Percentiles rank a stretch among this genome's conserved stretches.
Evolutionary conservation across 108 stramenopile species (phyloP).

Genomic region (Discostella pseudostelligera): DNA sequence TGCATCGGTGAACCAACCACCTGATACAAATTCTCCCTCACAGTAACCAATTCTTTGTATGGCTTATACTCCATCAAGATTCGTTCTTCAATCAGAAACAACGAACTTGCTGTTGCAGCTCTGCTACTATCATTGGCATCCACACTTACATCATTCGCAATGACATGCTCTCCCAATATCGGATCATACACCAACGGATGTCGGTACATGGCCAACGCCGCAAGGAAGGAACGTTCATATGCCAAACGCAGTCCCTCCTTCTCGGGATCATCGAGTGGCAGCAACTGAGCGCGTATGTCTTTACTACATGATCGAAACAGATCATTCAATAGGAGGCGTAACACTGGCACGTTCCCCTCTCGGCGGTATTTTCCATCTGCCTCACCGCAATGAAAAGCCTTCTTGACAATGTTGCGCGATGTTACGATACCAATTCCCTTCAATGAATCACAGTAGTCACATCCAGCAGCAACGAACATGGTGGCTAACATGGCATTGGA

Average conservation of each 20-base stretch:
- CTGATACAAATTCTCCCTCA: constrained; percentile 37
- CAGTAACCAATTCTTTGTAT: constrained; percentile 55
- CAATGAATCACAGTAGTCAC: constrained; percentile 89
- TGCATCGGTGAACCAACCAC: constrained; percentile 49
- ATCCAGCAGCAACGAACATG: constrained; percentile 93
- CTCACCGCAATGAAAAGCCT: constrained; percentile 18
- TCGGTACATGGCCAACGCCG: constrained; percentile 85
- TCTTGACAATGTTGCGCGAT: constrained; percentile 69
- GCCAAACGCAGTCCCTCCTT: constrained; percentile 50
- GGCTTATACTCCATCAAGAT: constrained; percentile 57
- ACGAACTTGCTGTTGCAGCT: not conserved
- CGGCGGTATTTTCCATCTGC: not conserved
- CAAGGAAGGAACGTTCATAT: constrained; percentile 77
- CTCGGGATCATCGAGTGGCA: constrained; percentile 30
- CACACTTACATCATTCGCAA: constrained; percentile 42
- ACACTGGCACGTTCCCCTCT: constrained; percentile 14
- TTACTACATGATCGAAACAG: constrained; percentile 39
- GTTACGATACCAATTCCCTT: constrained; percentile 86
- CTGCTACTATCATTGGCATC: constrained; percentile 2
- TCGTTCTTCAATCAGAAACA: constrained; percentile 35
- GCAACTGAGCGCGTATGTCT: constrained; percentile 19
- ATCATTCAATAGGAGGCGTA: constrained; percentile 26
- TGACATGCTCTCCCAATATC: constrained; percentile 33
- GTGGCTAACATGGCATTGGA: constrained; percentile 84
- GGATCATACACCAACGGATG: constrained; percentile 89